phyloP scores from a whole-genome alignment of 176 grass and related monocot species.

The Aegilops tauschii region DNA sequence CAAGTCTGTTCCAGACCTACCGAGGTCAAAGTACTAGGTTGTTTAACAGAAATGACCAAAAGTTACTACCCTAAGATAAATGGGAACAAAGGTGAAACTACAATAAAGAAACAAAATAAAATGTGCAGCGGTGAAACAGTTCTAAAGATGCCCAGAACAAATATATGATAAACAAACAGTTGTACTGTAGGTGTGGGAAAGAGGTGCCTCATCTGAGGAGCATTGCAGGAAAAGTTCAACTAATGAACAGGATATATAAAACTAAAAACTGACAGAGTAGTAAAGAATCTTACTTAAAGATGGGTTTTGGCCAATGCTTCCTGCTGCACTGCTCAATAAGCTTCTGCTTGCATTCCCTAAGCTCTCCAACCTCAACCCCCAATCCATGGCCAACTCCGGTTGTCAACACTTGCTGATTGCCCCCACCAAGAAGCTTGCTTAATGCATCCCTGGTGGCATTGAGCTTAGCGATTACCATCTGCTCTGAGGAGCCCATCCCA shows the following conservation, averaged over 20 bases:
- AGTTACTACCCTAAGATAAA: too few relatives aligned
- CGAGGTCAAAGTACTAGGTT: too few relatives aligned
- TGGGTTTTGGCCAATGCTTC: slow-evolving; percentile 55
- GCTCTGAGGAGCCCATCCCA: slow-evolving; percentile 62
- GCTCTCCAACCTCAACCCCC: slow-evolving; percentile 32
- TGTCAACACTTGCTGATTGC: slow-evolving; percentile 11
- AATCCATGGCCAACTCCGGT: background rate
- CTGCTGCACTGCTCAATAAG: slow-evolving; percentile 57
- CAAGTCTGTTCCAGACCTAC: too few relatives aligned
- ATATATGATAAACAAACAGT: too few relatives aligned
- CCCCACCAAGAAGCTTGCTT: slow-evolving; percentile 41
- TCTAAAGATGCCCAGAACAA: background rate
- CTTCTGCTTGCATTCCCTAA: slow-evolving; percentile 69
- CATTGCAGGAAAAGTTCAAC: background rate
- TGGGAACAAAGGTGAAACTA: too few relatives aligned
- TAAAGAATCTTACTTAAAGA: slow-evolving; percentile 66
- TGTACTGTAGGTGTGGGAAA: background rate
- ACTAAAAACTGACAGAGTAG: background rate
- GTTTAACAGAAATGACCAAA: too few relatives aligned
- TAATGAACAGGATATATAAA: background rate
- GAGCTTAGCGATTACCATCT: slow-evolving; percentile 78
- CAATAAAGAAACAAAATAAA: too few relatives aligned
- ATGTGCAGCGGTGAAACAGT: background rate
- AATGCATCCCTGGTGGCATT: slow-evolving; percentile 76
- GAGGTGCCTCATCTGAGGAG: background rate